Conservation (phyloP, 257 asterid genomes). For the Leonotis leonurus region DNA sequence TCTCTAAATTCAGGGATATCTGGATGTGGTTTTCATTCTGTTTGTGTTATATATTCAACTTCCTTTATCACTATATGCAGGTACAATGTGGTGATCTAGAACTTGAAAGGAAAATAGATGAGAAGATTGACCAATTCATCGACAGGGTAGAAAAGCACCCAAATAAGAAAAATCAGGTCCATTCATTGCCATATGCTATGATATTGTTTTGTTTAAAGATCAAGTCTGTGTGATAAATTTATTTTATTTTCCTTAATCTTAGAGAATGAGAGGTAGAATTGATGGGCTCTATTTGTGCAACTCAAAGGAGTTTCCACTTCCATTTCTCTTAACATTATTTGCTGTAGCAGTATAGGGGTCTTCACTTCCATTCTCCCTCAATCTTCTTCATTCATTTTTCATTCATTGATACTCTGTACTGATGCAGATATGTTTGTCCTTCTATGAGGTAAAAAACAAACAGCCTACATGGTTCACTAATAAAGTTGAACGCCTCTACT, state of each 20-base stretch:
- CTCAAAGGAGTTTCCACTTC: background rate
- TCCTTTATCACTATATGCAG: slow-evolving; percentile 30
- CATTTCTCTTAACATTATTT: too few species aligned
- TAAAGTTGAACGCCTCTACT: slow-evolving; percentile 80
- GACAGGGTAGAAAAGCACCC: slow-evolving; percentile 95
- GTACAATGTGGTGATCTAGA: slow-evolving; percentile 87
- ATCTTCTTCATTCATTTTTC: background rate
- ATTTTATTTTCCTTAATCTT: background rate
- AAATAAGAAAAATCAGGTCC: slow-evolving; percentile 89
- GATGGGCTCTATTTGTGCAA: background rate
- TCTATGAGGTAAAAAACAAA: slow-evolving; percentile 81
- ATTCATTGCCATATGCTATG: slow-evolving; percentile 6
- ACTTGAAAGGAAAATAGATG: slow-evolving; percentile 78
- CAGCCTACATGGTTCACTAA: slow-evolving; percentile 87
- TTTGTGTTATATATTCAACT: background rate
- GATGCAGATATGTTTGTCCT: slow-evolving; percentile 78
- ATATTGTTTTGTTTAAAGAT: background rate
- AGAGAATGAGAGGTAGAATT: background rate
- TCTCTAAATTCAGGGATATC: background rate
- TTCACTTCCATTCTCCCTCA: too few species aligned
- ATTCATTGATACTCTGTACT: slow-evolving; percentile 14
- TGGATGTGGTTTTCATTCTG: background rate
- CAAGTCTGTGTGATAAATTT: background rate
- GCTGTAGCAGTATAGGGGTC: too few species aligned
- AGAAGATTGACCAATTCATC: slow-evolving; percentile 77